Conservation (phyloP, 75 land plant species). For the Sequoiadendron giganteum region DNA sequence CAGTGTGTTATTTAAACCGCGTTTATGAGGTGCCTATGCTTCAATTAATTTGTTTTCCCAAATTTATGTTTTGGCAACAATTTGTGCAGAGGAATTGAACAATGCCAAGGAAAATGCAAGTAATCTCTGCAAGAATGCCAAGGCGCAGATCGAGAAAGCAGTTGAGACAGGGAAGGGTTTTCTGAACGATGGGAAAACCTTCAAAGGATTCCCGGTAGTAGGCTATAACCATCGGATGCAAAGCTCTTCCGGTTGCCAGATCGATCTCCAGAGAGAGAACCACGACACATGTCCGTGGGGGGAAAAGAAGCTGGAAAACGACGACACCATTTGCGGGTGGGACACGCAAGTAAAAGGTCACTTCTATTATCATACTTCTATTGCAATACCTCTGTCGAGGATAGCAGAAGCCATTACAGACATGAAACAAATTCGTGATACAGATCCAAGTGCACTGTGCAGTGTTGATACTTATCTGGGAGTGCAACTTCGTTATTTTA, state of each 20-base stretch:
- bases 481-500: background rate
- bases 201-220: conserved; percentile 30
- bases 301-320: background rate
- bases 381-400: conserved; percentile 9
- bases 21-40: too few species aligned
- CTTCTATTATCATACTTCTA: conserved; percentile 17
- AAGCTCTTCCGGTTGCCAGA: conserved; percentile 19
- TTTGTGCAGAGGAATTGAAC: background rate
- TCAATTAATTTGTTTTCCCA: too few species aligned
- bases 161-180: conserved; percentile 17
- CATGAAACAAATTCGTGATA: conserved; percentile 15
- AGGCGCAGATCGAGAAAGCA: background rate
- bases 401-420: conserved; percentile 4
- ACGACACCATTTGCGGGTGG: conserved; percentile 9
- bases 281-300: background rate
- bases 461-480: conserved; percentile 14
- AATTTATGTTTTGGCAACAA: too few species aligned
- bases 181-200: conserved; percentile 17
- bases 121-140: conserved; percentile 12
- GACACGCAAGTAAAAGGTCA: background rate
- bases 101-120: background rate
- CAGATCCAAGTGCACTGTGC: conserved; percentile 4
- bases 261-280: background rate
- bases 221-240: conserved; percentile 30
- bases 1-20: too few species aligned